phyloP scores from a whole-genome alignment of 441 rosid species.

The Metrosideros polymorpha region DNA sequence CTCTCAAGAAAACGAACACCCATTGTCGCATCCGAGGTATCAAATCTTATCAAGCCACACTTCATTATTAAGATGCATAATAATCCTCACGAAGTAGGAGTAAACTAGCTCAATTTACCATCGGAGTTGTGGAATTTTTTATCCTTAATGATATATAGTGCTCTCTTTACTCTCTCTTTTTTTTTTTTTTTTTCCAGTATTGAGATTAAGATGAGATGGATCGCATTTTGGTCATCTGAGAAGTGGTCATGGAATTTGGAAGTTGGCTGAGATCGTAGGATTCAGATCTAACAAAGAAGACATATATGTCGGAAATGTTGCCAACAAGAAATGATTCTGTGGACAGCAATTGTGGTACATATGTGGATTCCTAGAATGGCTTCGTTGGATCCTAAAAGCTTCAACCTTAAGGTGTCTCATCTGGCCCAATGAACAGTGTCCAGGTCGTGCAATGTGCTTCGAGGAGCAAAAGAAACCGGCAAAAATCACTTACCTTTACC shows the following conservation, averaged over 20 bases:
- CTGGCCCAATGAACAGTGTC: neutral
- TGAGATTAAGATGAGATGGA: too few relatives aligned
- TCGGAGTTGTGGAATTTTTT: too few relatives aligned
- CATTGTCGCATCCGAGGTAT: neutral
- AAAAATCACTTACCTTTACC: neutral
- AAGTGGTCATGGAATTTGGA: neutral
- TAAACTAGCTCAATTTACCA: neutral
- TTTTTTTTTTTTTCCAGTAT: too few relatives aligned
- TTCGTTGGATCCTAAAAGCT: neutral
- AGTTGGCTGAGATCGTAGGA: neutral
- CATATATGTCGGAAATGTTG: neutral
- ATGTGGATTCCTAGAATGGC: neutral
- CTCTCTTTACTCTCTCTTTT: too few relatives aligned
- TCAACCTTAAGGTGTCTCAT: neutral
- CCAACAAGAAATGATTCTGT: neutral
- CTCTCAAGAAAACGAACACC: neutral
- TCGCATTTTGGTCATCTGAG: neutral
- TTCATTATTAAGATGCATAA: neutral
- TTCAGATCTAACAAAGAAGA: neutral
- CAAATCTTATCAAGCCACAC: neutral
- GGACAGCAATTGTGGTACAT: too few relatives aligned
- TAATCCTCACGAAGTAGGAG: neutral
- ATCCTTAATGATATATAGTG: neutral
- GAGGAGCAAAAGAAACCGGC: neutral
- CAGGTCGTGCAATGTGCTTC: neutral